Evolutionary conservation across 164 flowering plant genomes (phyloP).

Genomic region (Vitis rupestris): DNA sequence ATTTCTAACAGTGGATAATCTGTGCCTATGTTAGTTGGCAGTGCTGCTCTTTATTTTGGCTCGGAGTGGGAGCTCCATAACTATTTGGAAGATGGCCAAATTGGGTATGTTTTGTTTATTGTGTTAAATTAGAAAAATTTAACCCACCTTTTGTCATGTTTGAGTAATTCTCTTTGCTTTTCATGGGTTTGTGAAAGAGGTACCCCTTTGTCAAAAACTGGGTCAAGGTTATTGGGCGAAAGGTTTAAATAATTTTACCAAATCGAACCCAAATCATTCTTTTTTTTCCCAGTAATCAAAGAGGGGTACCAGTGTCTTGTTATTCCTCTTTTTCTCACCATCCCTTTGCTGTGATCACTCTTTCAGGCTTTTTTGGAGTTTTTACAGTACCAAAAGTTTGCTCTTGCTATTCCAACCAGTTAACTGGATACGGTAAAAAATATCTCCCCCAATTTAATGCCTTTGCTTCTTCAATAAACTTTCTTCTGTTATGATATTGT

Average conservation of each 20-base stretch:
- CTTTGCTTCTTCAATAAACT: neutral
- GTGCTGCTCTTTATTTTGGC: slow-evolving; percentile 78
- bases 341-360: neutral
- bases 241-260: too few relatives aligned
- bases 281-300: neutral
- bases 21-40: slow-evolving; percentile 62
- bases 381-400: slow-evolving; percentile 81
- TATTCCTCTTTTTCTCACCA: slow-evolving; percentile 2
- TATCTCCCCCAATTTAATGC: too few relatives aligned
- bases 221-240: too few relatives aligned
- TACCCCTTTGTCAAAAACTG: too few relatives aligned
- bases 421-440: slow-evolving; percentile 59
- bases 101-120: slow-evolving; percentile 51
- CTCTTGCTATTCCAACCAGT: slow-evolving; percentile 58
- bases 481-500: neutral
- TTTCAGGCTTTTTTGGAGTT: slow-evolving; percentile 79
- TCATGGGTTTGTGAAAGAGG: too few relatives aligned
- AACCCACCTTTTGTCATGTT: too few relatives aligned
- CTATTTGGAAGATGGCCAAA: slow-evolving; percentile 79
- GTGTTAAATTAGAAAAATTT: neutral
- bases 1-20: neutral
- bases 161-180: too few relatives aligned
- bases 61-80: slow-evolving; percentile 77
- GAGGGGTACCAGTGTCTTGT: neutral
- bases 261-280: neutral